Conservation (phyloP, 2,329 filamentous ascomycete genomes). For the Plenodomus lindquistii region DNA sequence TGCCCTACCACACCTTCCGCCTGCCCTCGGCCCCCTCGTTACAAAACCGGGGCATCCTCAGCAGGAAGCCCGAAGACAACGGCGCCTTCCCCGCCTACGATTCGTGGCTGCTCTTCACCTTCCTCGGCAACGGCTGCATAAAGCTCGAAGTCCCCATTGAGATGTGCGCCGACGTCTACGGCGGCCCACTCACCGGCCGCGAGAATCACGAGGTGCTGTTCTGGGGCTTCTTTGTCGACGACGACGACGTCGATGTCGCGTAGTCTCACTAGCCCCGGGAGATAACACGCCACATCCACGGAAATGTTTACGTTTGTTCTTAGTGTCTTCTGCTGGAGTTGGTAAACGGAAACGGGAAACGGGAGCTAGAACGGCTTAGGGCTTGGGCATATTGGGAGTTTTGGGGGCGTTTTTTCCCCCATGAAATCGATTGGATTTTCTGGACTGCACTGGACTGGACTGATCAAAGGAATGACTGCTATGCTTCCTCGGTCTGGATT, state of each 20-base stretch:
- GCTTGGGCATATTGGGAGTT: neutral
- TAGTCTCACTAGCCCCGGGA: neutral
- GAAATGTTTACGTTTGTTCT: neutral
- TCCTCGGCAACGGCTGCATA: slow-evolving; percentile 40
- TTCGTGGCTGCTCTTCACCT: slow-evolving; percentile 44
- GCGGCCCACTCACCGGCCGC: slow-evolving; percentile 31
- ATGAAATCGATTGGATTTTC: neutral
- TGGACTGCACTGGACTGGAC: too few relatives aligned
- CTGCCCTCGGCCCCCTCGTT: slow-evolving; percentile 36
- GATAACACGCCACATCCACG: neutral
- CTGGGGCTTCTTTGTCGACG: slow-evolving; percentile 43
- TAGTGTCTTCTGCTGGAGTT: neutral
- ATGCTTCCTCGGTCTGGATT: neutral
- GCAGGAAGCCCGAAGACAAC: slow-evolving; percentile 32
- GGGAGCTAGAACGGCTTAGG: neutral
- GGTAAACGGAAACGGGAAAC: neutral
- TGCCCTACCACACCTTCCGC: slow-evolving; percentile 41
- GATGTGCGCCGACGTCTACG: slow-evolving; percentile 43
- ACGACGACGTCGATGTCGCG: slow-evolving; percentile 17
- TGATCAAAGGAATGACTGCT: neutral
- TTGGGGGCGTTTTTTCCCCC: too few relatives aligned
- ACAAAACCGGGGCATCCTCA: slow-evolving; percentile 40
- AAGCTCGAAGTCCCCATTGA: slow-evolving; percentile 44
- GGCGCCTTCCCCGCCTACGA: slow-evolving; percentile 40
- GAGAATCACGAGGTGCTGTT: slow-evolving; percentile 42